Conservation (phyloP, 2,329 filamentous ascomycete genomes). For the Lachnellula occidentalis region DNA sequence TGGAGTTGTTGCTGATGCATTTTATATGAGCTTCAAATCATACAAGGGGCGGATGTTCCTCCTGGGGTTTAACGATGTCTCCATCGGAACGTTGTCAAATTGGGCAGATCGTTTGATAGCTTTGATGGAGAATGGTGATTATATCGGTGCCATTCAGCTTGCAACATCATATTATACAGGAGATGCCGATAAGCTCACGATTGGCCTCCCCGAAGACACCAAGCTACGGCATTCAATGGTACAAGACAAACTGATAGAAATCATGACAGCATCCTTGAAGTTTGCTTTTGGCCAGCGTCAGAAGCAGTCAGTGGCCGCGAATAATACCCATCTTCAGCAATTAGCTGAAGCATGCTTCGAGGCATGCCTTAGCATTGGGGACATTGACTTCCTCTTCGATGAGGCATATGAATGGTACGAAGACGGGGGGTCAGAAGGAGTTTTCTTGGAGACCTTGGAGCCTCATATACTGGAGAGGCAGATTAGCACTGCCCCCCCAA, state of each 20-base stretch:
- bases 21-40: constrained; percentile 93
- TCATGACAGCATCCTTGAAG: constrained; percentile 85
- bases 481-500: constrained; percentile 71
- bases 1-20: constrained; percentile 92
- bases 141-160: constrained; percentile 82
- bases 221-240: constrained; percentile 72
- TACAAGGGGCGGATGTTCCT: constrained; percentile 94
- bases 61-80: constrained; percentile 88
- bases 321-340: constrained; percentile 57
- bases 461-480: constrained; percentile 77
- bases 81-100: constrained; percentile 87
- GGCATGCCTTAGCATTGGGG: constrained; percentile 71
- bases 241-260: constrained; percentile 81
- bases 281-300: constrained; percentile 73
- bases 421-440: constrained; percentile 62
- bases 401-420: constrained; percentile 89
- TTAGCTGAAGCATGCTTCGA: constrained; percentile 78
- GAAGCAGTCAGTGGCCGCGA: constrained; percentile 37
- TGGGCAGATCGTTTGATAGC: constrained; percentile 94
- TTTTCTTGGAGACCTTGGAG: constrained; percentile 86
- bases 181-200: constrained; percentile 86
- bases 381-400: constrained; percentile 82
- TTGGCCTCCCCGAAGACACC: constrained; percentile 85
- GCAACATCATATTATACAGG: constrained; percentile 91
- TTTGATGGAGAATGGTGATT: constrained; percentile 95